Percentiles rank a stretch among this genome's conserved stretches.
Evolutionary conservation across 805 yeast genomes (phyloP).

Genomic region (Lipomyces anomalus): DNA sequence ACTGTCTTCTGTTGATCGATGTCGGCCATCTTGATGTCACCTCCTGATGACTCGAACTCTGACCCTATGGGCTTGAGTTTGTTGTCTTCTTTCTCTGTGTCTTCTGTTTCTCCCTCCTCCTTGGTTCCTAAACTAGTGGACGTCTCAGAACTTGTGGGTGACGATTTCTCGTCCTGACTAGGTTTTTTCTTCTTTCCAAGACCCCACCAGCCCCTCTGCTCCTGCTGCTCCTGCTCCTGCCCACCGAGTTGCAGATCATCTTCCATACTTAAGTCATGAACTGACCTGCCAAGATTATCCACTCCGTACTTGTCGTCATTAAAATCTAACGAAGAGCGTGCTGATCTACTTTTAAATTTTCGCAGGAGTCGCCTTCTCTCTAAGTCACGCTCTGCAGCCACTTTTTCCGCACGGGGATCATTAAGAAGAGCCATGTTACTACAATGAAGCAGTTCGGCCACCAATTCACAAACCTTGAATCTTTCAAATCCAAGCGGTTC

Average conservation of each 20-base stretch:
- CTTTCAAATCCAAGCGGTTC: constrained; percentile 85
- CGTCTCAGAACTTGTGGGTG: constrained; percentile 11
- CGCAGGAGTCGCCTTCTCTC: constrained; percentile 39
- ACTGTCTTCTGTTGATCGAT: constrained; percentile 1
- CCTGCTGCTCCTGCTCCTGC: constrained; percentile 15
- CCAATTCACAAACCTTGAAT: constrained; percentile 82
- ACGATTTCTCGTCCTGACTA: background rate
- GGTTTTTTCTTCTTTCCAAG: constrained; percentile 18
- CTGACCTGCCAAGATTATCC: constrained; percentile 10
- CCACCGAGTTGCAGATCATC: constrained; percentile 1
- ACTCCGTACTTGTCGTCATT: constrained; percentile 8
- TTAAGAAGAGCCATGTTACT: constrained; percentile 93
- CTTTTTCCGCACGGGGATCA: constrained; percentile 62
- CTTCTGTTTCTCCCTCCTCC: background rate
- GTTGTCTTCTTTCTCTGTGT: background rate
- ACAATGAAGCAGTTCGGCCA: constrained; percentile 93
- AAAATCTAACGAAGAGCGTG: background rate
- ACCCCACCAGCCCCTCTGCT: constrained; percentile 23
- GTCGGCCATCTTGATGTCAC: constrained; percentile 9
- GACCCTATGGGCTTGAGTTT: background rate
- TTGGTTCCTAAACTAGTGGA: constrained; percentile 2
- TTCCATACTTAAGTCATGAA: constrained; percentile 7
- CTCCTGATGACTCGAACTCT: background rate
- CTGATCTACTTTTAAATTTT: background rate
- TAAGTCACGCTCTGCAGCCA: constrained; percentile 62